Evolutionary conservation across 2,329 filamentous ascomycete genomes (phyloP), one percentile per base, ranked within the genome.

Genomic region (Chrysoporthe puriensis): DNA sequence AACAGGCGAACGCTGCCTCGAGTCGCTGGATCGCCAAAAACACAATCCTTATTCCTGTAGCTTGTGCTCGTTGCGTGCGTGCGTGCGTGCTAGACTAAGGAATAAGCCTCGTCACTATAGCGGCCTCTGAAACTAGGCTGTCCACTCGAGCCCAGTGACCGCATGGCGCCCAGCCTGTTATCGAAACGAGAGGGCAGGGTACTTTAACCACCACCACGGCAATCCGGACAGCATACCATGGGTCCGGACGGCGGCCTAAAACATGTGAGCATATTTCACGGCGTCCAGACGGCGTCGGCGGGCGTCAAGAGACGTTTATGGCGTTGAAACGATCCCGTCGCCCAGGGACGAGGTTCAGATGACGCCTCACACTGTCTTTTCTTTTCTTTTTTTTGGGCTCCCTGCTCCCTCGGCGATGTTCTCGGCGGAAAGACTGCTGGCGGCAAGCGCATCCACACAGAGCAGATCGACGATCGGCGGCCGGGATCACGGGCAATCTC

Each of bases 171-270:
- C 54, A n/a, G 32, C 54, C 54, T 34, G 8, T 34, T 32, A 40
- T 34, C 54, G 54, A 57, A 57, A 57, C 34, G 2, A 57, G 2
- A 57, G 40, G 34, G 9, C 54, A n/a, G 54, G 16, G 54, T 18
- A 11, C 13, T 18, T 36, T 32, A 57, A 57, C 34, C 34, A 21
- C 54, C 54, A 21, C 34, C 5, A 11, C 5, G 36, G n/a, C 42
- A 36, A 50, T 44, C 44, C 13, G 32, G 26, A 50, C 11, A 18
- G n/a, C 59, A n/a, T 62, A 9, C 34, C 6, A 21, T 44, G 16
- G 21, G 44, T 52, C 52, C 60, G 44, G 60, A 62, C 14, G 26
- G 32, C 46, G 43, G 26, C 60, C 46, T 32, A 48, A 52, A 62
- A 40, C 44, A 42, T 21, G 5, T 26, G 44, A 26, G 46, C 26